Base-by-base conservation (phyloP, 1,139 yeast genomes). In the Meyerozyma sp. region DNA sequence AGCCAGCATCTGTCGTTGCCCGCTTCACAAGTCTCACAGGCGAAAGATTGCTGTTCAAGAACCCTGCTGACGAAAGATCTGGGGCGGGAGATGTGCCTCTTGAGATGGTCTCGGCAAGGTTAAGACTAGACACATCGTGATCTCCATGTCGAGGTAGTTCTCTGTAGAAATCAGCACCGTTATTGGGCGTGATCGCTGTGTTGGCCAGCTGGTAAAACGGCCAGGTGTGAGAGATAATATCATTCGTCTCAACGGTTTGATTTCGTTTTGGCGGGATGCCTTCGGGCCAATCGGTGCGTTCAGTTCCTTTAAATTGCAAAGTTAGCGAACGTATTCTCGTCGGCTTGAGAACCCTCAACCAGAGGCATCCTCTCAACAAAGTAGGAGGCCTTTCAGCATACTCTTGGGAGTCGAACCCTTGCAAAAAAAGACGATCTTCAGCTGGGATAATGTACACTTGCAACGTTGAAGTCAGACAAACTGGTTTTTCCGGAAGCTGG, bases 261-360 rank as follows among this genome's bases (percentile, higher is more conserved):
- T 71, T 70, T 55, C 81, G 81, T 58, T 86, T 88, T 0, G 98
- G 97, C 0, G 98, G 98, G 25, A 91, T 90, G 1, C 97, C 98
- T 57, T 94, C 98, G 3, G 98, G 98, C 98, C 98, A 93, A 51
- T 93, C 97, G 0, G 98, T 93, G 49, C 87, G 71, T 38, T 88
- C 79, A 1, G 66, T 61, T 1, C 98, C 98, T 49, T 77, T 76
- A 58, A 93, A 84, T 2, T 74, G 66, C 43, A 93, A 66, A 3
- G 70, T 62, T n/a, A 93, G 79, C 32, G 79, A 63, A 61, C 86
- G 89, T 51, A 93, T 70, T 61, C 84, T 89, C 32, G 84, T 73
- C 0, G 95, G 84, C 57, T 90, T 91, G 41, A 82, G 59, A 5
- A 90, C 77, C 39, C 91, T 71, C 8, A 93, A 54, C 40, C 84